phyloP scores from a whole-genome alignment of 169 alveolate species.

The Eimeria falciformis region DNA sequence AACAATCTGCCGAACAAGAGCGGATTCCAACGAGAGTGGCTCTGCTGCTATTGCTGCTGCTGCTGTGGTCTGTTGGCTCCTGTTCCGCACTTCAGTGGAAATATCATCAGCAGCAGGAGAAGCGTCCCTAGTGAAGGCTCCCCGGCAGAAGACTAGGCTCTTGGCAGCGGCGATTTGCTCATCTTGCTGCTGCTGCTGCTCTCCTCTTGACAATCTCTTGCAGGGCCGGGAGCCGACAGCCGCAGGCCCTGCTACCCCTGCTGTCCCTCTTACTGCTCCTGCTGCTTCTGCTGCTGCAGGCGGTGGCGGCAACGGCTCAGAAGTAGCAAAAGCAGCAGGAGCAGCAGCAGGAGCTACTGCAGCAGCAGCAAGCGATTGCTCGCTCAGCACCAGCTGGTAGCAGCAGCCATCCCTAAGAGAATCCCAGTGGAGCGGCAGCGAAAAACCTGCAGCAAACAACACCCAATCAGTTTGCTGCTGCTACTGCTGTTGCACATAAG shows the following conservation, averaged over 20 bases:
- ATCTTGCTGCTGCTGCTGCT: slow-evolving; percentile 1
- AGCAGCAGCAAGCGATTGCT: background rate
- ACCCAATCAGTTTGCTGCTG: slow-evolving; percentile 16
- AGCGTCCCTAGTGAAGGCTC: no score
- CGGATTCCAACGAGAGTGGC: background rate
- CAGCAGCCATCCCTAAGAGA: background rate
- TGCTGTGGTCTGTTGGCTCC: background rate
- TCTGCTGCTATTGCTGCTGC: background rate
- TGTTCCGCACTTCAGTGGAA: background rate
- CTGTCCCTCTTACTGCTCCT: background rate
- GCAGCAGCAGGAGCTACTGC: background rate
- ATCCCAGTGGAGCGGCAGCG: background rate
- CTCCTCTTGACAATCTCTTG: background rate
- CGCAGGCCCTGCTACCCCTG: background rate
- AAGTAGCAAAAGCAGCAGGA: background rate
- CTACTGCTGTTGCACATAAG: background rate
- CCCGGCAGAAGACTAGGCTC: no score
- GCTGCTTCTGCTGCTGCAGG: background rate
- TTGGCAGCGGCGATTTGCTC: no score
- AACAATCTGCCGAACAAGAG: background rate
- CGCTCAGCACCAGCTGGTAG: background rate
- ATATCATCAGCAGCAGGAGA: no score
- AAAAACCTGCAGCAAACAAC: background rate
- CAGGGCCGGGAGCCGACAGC: background rate
- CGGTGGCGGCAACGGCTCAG: background rate